phyloP scores from a whole-genome alignment of 441 rosid species.

The Geranium incanum region DNA sequence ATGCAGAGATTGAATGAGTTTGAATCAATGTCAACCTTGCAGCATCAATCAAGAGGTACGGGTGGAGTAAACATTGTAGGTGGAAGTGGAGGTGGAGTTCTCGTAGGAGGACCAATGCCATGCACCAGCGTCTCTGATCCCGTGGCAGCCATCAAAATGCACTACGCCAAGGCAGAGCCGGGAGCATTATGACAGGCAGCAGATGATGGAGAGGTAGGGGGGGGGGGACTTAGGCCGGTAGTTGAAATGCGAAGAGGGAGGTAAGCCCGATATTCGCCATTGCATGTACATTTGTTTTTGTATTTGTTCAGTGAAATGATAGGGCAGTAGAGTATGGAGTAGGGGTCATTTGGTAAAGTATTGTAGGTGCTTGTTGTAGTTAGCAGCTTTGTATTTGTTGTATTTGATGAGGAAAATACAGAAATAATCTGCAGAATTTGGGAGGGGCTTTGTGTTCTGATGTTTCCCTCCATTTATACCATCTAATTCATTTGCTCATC shows the following conservation, averaged over 20 bases:
- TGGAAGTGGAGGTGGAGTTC: constrained; percentile 39
- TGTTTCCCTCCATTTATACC: not conserved
- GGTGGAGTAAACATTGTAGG: constrained; percentile 39
- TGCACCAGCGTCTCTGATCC: constrained; percentile 47
- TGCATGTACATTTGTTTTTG: constrained; percentile 49
- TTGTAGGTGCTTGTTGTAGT: constrained; percentile 37
- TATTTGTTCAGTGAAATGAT: constrained; percentile 33
- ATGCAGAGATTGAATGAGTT: constrained; percentile 40
- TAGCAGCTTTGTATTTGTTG: constrained; percentile 48
- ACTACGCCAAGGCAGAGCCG: constrained; percentile 40
- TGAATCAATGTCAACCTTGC: constrained; percentile 37
- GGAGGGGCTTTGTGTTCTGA: not conserved
- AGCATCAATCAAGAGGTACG: constrained; percentile 35
- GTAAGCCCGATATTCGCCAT: too few relatives aligned
- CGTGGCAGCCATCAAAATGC: constrained; percentile 52
- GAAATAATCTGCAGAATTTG: constrained; percentile 43
- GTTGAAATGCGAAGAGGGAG: constrained; percentile 29
- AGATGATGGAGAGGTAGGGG: constrained; percentile 46
- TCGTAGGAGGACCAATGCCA: constrained; percentile 30
- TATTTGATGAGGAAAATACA: constrained; percentile 41
- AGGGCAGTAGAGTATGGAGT: constrained; percentile 21
- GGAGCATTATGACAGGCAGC: constrained; percentile 24
- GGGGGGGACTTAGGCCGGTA: constrained; percentile 47
- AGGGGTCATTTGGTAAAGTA: constrained; percentile 19
- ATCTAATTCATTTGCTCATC: not conserved